Evolutionary conservation across 2,329 filamentous ascomycete genomes (phyloP).

Genomic region (Talaromyces sp.): DNA sequence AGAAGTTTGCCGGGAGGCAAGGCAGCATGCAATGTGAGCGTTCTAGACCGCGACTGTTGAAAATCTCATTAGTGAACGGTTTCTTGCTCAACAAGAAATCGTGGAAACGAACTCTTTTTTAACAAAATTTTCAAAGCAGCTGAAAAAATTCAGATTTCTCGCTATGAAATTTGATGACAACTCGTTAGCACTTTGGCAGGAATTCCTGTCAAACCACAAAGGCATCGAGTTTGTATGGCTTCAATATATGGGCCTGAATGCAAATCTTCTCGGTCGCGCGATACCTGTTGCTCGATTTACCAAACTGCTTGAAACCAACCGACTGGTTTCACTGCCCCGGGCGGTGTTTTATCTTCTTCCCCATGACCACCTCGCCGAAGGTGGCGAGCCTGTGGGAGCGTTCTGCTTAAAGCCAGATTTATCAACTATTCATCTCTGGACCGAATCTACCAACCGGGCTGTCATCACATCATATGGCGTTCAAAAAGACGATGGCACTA

Average conservation of each 20-base stretch:
- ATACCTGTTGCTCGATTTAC: constrained; percentile 7
- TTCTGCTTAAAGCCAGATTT: constrained; percentile 6
- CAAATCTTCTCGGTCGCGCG: constrained; percentile 4
- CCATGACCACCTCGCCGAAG: constrained; percentile 4
- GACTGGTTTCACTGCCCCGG: not conserved
- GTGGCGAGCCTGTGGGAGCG: not conserved
- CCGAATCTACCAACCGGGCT: not conserved
- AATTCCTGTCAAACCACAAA: not conserved
- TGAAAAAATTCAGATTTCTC: not conserved
- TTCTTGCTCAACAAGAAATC: not conserved
- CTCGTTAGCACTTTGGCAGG: not conserved
- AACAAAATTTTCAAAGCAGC: not conserved
- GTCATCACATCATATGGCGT: constrained; percentile 3
- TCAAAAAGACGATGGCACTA: not conserved
- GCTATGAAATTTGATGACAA: not conserved
- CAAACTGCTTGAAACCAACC: not conserved
- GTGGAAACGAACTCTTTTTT: not conserved
- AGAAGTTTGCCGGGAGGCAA: not conserved
- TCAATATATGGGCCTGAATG: constrained; percentile 7
- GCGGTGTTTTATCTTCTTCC: constrained; percentile 8
- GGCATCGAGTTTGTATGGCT: not conserved
- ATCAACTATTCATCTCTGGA: not conserved
- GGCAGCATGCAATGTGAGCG: not conserved
- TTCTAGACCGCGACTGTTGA: not conserved
- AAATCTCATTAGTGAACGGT: not conserved